Evolutionary conservation across 257 asterid species (phyloP).

Genomic region (Solanum piurae): DNA sequence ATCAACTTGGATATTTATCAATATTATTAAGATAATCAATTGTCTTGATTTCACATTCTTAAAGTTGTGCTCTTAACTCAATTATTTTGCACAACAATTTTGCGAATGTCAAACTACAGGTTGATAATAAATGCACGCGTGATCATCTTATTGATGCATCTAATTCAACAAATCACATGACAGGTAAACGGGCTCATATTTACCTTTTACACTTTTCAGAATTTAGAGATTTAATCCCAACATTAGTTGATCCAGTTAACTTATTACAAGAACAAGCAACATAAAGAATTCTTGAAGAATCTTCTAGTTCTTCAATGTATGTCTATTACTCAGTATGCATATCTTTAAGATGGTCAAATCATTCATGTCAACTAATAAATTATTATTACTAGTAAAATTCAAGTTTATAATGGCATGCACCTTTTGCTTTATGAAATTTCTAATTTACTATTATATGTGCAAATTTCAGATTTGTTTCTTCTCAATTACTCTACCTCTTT

Average conservation of each 20-base stretch:
- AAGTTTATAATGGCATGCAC: too few relatives aligned
- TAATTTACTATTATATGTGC: background rate
- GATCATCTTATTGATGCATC: background rate
- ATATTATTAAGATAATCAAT: background rate
- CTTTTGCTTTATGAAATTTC: background rate
- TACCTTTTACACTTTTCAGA: background rate
- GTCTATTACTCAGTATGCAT: too few relatives aligned
- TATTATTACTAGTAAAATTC: background rate
- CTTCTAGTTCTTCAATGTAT: background rate
- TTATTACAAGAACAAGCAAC: background rate
- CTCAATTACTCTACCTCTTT: background rate
- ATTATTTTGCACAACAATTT: background rate
- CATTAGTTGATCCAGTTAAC: background rate
- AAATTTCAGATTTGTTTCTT: background rate
- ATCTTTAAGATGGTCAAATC: background rate
- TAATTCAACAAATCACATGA: background rate
- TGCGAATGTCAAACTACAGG: background rate
- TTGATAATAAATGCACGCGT: background rate
- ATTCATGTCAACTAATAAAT: background rate
- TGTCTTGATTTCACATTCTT: background rate
- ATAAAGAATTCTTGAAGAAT: background rate
- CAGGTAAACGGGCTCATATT: background rate
- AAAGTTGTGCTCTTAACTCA: background rate
- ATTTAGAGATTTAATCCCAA: background rate
- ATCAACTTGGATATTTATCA: background rate